Conservation (phyloP, 2,329 filamentous ascomycete genomes). For the Leptodontidium sp. region DNA sequence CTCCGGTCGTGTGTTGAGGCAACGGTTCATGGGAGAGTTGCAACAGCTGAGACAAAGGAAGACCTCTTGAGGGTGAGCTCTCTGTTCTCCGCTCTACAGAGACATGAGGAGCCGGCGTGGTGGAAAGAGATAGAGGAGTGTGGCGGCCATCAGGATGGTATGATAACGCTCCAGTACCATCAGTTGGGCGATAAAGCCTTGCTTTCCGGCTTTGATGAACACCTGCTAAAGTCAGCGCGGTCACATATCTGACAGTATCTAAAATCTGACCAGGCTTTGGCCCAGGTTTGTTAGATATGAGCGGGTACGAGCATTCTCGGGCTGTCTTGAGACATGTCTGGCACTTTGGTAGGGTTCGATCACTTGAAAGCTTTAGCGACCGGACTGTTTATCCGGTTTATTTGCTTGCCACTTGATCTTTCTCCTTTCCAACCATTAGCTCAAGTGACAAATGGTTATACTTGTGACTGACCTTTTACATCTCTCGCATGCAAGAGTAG, state of each 20-base stretch:
- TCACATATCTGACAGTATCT: not conserved
- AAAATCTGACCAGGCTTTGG: slow-evolving; percentile 19
- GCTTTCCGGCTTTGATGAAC: not conserved
- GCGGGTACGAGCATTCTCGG: slow-evolving; percentile 16
- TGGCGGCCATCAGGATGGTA: not conserved
- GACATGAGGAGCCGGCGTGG: not conserved
- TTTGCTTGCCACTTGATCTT: slow-evolving; percentile 2
- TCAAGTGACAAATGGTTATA: not conserved
- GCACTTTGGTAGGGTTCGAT: slow-evolving; percentile 18
- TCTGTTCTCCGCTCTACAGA: not conserved
- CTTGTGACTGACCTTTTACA: slow-evolving; percentile 11
- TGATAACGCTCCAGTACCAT: not conserved
- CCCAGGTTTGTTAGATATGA: slow-evolving; percentile 22
- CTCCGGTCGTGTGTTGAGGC: not conserved
- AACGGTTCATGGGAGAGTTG: slow-evolving; percentile 24
- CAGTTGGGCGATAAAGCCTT: not conserved
- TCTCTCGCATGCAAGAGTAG: slow-evolving; percentile 15
- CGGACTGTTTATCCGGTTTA: accelerated
- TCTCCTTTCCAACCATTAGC: not conserved
- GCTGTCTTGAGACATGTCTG: slow-evolving; percentile 18
- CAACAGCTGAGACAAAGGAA: slow-evolving; percentile 22
- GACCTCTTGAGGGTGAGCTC: slow-evolving; percentile 14
- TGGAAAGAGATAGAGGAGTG: not conserved
- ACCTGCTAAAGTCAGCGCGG: not conserved
- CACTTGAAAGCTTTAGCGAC: slow-evolving; percentile 16